phyloP scores from a whole-genome alignment of 2,329 filamentous ascomycete genomes.

The Decorospora gaudefroyi region DNA sequence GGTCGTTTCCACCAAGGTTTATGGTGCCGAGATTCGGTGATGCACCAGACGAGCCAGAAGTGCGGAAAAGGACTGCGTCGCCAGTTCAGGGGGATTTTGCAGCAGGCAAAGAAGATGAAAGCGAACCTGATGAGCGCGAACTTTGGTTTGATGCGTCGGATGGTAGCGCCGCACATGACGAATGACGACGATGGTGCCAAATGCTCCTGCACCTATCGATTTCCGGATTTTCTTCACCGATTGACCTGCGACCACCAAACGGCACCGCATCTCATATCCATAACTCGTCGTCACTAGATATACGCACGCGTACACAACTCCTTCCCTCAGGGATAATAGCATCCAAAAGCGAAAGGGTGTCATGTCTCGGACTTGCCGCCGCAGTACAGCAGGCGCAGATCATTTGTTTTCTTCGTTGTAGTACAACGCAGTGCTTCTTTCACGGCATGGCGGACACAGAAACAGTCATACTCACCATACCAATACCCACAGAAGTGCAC shows the following conservation, averaged over 20 bases:
- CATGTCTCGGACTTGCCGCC: slow-evolving; percentile 6
- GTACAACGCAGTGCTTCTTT: no score
- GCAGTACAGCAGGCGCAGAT: no score
- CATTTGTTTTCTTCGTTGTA: no score
- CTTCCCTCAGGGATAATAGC: no score
- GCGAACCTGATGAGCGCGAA: neutral
- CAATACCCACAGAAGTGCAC: no score
- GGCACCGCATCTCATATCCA: no score
- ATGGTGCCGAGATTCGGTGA: neutral
- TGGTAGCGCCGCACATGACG: neutral
- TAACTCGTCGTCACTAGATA: neutral
- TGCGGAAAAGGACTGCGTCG: neutral
- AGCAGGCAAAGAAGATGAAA: no score
- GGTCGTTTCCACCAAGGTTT: neutral
- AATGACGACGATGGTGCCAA: neutral
- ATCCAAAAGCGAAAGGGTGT: neutral
- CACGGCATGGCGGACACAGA: no score
- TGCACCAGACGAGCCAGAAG: no score
- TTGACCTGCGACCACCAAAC: no score
- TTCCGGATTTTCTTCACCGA: neutral
- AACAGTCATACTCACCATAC: no score
- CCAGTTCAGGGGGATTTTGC: neutral
- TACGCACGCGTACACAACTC: no score
- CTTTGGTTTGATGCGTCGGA: neutral
- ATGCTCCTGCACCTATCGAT: neutral